Percentiles rank a stretch among this genome's conserved stretches.
Conservation (phyloP, 345 rosid species). For the Linum trigynum region DNA sequence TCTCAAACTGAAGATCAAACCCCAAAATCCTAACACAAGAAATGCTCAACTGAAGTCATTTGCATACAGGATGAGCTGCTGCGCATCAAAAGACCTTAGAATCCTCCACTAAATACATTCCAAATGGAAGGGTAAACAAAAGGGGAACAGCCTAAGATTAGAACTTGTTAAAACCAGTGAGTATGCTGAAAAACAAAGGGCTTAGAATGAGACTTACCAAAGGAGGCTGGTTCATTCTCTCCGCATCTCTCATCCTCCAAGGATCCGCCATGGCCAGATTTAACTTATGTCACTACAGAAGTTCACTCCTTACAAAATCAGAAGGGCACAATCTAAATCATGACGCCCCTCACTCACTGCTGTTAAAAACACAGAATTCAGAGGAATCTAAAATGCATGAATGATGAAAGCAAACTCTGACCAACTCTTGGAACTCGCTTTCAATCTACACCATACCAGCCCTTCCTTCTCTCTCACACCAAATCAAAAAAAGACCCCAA, state of each 20-base stretch:
- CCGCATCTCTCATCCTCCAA: conserved; percentile 33
- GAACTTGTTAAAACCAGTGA: background rate
- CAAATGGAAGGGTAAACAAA: conserved; percentile 3
- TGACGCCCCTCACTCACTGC: background rate
- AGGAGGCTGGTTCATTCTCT: conserved; percentile 64
- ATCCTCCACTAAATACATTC: conserved; percentile 1
- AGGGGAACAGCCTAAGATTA: conserved; percentile 3
- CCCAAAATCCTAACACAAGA: background rate
- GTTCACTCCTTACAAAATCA: conserved; percentile 20
- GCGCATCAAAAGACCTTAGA: too few relatives aligned
- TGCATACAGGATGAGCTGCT: too few relatives aligned
- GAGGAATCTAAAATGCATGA: conserved; percentile 10
- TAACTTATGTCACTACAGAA: conserved; percentile 6
- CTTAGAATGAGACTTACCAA: conserved; percentile 34
- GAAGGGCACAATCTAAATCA: conserved; percentile 14
- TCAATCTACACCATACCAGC: conserved; percentile 6
- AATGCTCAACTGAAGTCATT: background rate
- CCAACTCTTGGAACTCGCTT: conserved; percentile 6
- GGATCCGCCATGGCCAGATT: conserved; percentile 17
- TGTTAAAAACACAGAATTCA: background rate
- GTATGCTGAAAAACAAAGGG: too few relatives aligned
- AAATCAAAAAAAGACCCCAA: conserved; percentile 1
- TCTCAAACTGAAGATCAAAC: background rate
- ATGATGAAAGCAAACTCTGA: background rate
- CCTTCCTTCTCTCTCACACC: too few relatives aligned